Conservation (phyloP, 73 alveolate genomes). For the Paramecium sexaurelia region DNA sequence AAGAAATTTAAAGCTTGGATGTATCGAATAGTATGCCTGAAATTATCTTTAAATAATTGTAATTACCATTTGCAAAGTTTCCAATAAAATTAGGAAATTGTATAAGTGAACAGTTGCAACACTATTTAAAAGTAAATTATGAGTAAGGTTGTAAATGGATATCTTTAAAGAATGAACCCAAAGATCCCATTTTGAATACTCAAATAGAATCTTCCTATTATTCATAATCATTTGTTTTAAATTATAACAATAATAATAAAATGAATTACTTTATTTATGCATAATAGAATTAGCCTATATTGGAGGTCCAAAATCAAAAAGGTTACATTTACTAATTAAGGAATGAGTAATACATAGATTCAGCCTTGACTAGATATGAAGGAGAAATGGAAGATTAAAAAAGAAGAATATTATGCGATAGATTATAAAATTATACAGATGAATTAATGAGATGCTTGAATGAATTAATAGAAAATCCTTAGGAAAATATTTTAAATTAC, state of each 20-base stretch:
- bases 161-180: constrained; percentile 10
- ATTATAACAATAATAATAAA: neutral
- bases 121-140: neutral
- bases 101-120: neutral
- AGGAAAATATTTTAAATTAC: neutral
- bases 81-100: neutral
- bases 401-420: neutral
- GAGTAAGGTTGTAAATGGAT: neutral
- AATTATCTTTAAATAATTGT: neutral
- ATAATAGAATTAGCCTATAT: neutral
- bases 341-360: neutral
- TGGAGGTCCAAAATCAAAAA: neutral
- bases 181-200: neutral
- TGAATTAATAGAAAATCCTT: neutral
- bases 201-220: neutral
- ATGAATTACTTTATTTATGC: neutral
- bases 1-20: neutral
- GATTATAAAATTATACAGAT: neutral
- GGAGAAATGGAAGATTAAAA: neutral
- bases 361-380: neutral
- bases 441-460: neutral
- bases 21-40: neutral
- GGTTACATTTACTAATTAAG: neutral
- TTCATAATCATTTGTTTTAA: constrained; percentile 1
- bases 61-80: constrained; percentile 30